These are phyloP conservation scores for Massariosphaeria phaeospora DNA, from an alignment of 495 filamentous ascomycete genomes.

Conservation along the genomic window DNA sequence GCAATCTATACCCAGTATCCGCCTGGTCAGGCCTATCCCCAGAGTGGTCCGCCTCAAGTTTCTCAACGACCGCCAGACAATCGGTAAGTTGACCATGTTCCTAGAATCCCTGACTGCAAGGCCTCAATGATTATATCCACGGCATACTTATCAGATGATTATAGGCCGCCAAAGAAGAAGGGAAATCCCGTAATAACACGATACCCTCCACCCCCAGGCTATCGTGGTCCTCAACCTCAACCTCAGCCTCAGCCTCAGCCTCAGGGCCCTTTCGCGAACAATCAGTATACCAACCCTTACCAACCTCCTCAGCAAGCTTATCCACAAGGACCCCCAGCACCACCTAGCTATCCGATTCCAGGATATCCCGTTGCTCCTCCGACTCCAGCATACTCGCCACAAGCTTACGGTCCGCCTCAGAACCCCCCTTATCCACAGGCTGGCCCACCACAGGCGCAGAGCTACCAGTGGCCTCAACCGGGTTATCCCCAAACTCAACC, in stretches of 20 bases:
- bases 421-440: constrained; percentile 18
- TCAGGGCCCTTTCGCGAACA: constrained; percentile 9
- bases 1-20: constrained; percentile 22
- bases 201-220: constrained; percentile 42
- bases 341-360: constrained; percentile 17
- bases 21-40: constrained; percentile 17
- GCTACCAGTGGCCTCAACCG: constrained; percentile 25
- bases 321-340: constrained; percentile 20
- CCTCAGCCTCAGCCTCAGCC: too few relatives aligned
- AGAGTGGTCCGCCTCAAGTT: constrained; percentile 19
- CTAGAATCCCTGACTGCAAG: too few relatives aligned
- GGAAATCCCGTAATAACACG: constrained; percentile 42
- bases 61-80: constrained; percentile 25
- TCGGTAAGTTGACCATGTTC: constrained; percentile 25
- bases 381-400: constrained; percentile 10
- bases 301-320: constrained; percentile 21
- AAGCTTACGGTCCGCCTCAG: constrained; percentile 19
- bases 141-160: too few relatives aligned
- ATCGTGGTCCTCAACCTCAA: constrained; percentile 37
- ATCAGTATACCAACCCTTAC: constrained; percentile 23
- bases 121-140: too few relatives aligned
- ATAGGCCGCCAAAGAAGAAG: constrained; percentile 38
- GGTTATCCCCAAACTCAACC: constrained; percentile 25
- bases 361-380: constrained; percentile 9
- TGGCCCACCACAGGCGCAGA: constrained; percentile 14